Conservation (phyloP, 179 eudicot genomes). For the Silene noctiflora region DNA sequence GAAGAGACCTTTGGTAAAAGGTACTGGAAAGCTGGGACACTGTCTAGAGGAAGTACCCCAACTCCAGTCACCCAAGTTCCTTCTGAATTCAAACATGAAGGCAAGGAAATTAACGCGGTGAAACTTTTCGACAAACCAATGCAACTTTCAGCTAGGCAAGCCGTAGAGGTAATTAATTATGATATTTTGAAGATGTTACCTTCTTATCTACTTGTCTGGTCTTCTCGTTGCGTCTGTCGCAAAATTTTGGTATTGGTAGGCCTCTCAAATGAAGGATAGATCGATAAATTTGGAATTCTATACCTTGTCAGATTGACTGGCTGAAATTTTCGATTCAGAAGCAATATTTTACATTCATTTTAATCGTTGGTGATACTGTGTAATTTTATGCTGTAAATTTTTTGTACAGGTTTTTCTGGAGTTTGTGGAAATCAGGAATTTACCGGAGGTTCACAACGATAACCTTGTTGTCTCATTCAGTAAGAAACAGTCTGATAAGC, state of each 20-base stretch:
- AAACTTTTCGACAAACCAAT: conserved; percentile 27
- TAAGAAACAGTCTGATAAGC: conserved; percentile 73
- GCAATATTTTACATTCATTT: no score
- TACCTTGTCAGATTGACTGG: no score
- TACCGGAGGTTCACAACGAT: conserved; percentile 62
- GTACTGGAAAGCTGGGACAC: conserved; percentile 95
- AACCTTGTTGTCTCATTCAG: conserved; percentile 57
- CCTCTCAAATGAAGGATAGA: no score
- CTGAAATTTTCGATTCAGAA: no score
- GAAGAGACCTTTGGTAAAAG: conserved; percentile 75
- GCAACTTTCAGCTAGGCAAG: conserved; percentile 27
- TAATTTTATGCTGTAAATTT: conserved; percentile 2
- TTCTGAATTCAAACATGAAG: conserved; percentile 24
- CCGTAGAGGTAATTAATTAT: conserved; percentile 7
- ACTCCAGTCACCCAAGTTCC: conserved; percentile 57
- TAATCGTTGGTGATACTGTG: not conserved
- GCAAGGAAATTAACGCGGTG: conserved; percentile 28
- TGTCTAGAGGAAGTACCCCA: conserved; percentile 76
- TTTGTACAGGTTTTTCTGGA: conserved; percentile 67
- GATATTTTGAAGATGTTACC: no score
- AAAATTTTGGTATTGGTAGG: no score
- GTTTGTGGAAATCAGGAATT: conserved; percentile 63
- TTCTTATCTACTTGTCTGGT: not conserved
- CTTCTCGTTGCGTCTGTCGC: not conserved
- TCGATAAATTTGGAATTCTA: no score